Percentiles rank a stretch among this genome's conserved stretches.
Conservation (phyloP, 306 rosid species). For the Sechiopsis laciniata region DNA sequence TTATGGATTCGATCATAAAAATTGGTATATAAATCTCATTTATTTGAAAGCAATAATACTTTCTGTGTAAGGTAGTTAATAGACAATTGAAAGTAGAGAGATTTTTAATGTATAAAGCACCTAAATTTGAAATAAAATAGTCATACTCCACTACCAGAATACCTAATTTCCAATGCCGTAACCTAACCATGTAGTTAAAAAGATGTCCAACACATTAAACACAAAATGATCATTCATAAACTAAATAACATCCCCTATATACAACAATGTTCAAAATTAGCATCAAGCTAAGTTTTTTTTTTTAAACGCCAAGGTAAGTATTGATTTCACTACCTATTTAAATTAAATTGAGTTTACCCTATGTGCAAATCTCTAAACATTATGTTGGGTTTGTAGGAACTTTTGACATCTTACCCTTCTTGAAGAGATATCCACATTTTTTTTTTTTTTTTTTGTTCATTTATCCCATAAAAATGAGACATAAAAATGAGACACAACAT, state of each 20-base stretch:
- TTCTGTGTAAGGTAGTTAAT: too few relatives aligned
- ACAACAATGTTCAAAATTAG: background rate
- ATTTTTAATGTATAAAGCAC: too few relatives aligned
- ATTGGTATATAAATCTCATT: too few relatives aligned
- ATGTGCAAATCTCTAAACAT: background rate
- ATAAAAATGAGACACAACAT: too few relatives aligned
- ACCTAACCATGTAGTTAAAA: too few relatives aligned
- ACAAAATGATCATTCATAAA: background rate
- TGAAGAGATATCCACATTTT: too few relatives aligned
- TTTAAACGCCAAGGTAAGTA: background rate
- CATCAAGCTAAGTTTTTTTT: too few relatives aligned
- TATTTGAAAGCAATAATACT: too few relatives aligned
- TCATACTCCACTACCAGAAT: background rate
- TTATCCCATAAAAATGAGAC: too few relatives aligned
- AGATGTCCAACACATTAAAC: background rate
- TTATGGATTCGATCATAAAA: too few relatives aligned
- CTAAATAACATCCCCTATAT: background rate
- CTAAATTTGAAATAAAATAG: background rate
- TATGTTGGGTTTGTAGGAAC: conserved; percentile 8
- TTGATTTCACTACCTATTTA: background rate
- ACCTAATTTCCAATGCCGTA: background rate
- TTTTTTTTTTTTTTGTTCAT: too few relatives aligned
- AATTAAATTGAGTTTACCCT: background rate
- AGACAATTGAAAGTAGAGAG: too few relatives aligned
- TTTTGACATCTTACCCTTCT: background rate